Percentiles rank a stretch among this genome's conserved stretches.
Evolutionary conservation across 2,329 filamentous ascomycete genomes (phyloP).

Genomic region (Penicillium aurantiogriseum): DNA sequence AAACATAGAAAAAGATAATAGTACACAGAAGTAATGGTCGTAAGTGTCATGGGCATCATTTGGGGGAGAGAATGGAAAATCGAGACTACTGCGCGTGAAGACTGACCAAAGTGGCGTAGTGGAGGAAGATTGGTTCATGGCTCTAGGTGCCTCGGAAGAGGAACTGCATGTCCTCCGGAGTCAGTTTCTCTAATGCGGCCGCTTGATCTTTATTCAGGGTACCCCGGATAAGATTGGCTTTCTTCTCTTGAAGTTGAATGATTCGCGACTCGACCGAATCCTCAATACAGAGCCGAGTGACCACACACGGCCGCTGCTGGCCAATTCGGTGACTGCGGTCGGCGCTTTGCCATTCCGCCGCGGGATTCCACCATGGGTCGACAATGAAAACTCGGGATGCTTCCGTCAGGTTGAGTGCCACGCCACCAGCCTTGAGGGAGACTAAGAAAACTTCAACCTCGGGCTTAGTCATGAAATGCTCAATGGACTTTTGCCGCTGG

Average conservation of each 20-base stretch:
- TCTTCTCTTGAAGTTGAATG: constrained; percentile 96
- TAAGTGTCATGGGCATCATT: not conserved
- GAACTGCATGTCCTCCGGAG: constrained; percentile 90
- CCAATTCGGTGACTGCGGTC: constrained; percentile 94
- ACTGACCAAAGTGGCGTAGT: constrained; percentile 5
- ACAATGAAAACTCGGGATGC: constrained; percentile 94
- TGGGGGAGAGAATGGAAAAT: not conserved
- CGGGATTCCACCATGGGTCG: constrained; percentile 99
- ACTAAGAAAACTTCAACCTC: constrained; percentile 96
- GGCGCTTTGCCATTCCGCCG: constrained; percentile 97
- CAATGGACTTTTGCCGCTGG: constrained; percentile 88
- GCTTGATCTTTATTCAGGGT: constrained; percentile 89
- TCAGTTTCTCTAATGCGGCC: constrained; percentile 85
- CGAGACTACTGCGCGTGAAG: not conserved
- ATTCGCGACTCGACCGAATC: constrained; percentile 96
- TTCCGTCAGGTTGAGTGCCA: constrained; percentile 92
- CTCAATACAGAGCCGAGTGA: constrained; percentile 92
- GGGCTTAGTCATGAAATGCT: constrained; percentile 93
- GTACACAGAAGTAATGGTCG: not conserved
- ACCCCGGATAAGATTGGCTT: constrained; percentile 95
- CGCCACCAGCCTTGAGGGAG: constrained; percentile 91
- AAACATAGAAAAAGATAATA: not conserved
- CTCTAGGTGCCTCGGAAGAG: constrained; percentile 73
- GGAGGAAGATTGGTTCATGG: too few species aligned
- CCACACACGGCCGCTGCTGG: constrained; percentile 87